Evolutionary conservation across 306 rosid species (phyloP).

Genomic region (Quercus alba): DNA sequence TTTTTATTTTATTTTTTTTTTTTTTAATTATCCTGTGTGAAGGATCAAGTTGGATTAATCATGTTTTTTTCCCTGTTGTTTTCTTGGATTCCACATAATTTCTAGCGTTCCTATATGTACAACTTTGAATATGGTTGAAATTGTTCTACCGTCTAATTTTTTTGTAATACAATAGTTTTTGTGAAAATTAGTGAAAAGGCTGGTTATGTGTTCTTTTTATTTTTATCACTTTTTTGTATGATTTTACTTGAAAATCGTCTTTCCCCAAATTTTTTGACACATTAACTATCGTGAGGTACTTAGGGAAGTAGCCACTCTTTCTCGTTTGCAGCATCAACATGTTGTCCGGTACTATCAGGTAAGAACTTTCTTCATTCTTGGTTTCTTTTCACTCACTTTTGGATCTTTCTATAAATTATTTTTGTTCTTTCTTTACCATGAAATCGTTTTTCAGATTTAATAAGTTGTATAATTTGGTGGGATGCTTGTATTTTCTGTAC

Average conservation of each 20-base stretch:
- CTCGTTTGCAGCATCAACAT: constrained; percentile 96
- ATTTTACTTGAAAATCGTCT: background rate
- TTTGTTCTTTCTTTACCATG: background rate
- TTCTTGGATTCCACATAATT: no score
- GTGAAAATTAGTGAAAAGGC: background rate
- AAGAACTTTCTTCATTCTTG: constrained; percentile 26
- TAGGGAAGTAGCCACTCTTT: constrained; percentile 98
- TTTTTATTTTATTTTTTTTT: background rate
- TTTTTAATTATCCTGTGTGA: background rate
- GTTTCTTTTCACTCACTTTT: constrained; percentile 9
- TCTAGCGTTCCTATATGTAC: no score
- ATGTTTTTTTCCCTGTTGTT: background rate
- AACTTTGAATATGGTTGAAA: no score
- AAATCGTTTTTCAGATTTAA: constrained; percentile 7
- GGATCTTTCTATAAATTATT: background rate
- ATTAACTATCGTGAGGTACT: constrained; percentile 36
- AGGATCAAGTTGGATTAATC: background rate
- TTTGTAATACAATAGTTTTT: background rate
- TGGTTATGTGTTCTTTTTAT: background rate
- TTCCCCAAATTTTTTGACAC: constrained; percentile 16
- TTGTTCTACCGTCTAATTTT: background rate
- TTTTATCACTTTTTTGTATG: background rate
- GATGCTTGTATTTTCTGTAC: background rate
- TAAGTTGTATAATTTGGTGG: constrained; percentile 3
- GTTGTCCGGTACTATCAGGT: constrained; percentile 99